These are phyloP conservation scores for Xylaria curta DNA, from an alignment of 495 filamentous ascomycete species.

Conservation along the genomic window DNA sequence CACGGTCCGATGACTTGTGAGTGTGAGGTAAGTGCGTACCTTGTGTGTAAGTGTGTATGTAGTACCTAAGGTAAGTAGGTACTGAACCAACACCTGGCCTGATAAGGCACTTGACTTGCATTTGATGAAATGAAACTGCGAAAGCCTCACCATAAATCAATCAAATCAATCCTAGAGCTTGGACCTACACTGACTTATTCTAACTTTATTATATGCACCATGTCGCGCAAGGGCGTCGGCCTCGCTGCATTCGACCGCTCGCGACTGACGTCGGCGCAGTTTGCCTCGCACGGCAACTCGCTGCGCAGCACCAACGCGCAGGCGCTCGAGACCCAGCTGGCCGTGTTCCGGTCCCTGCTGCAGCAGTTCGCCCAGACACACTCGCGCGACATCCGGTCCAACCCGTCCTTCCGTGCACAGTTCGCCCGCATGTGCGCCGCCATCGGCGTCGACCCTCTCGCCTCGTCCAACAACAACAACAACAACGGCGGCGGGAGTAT, in stretches of 20 bases:
- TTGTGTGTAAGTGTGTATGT: too few species aligned
- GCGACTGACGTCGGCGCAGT: conserved; percentile 78
- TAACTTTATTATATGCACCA: too few species aligned
- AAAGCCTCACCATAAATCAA: background rate
- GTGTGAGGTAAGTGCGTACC: too few species aligned
- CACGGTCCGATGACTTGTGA: too few species aligned
- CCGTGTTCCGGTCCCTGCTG: conserved; percentile 91
- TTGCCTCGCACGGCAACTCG: conserved; percentile 84
- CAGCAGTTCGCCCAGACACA: conserved; percentile 95
- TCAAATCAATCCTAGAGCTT: too few species aligned
- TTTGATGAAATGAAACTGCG: background rate
- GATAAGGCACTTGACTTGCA: background rate
- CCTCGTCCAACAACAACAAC: conserved; percentile 64
- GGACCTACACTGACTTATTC: too few species aligned
- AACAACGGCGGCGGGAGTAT: conserved; percentile 64
- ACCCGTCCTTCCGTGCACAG: conserved; percentile 92
- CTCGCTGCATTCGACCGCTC: conserved; percentile 90
- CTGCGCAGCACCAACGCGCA: conserved; percentile 80
- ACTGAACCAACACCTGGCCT: background rate
- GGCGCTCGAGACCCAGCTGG: conserved; percentile 87
- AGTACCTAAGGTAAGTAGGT: too few species aligned
- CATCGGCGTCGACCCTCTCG: conserved; percentile 93
- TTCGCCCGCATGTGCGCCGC: conserved; percentile 98
- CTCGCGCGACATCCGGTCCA: conserved; percentile 91
- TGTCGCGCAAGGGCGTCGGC: conserved; percentile 79